Conservation (phyloP, 805 yeast genomes). For the Yarrowia keelungensis region DNA sequence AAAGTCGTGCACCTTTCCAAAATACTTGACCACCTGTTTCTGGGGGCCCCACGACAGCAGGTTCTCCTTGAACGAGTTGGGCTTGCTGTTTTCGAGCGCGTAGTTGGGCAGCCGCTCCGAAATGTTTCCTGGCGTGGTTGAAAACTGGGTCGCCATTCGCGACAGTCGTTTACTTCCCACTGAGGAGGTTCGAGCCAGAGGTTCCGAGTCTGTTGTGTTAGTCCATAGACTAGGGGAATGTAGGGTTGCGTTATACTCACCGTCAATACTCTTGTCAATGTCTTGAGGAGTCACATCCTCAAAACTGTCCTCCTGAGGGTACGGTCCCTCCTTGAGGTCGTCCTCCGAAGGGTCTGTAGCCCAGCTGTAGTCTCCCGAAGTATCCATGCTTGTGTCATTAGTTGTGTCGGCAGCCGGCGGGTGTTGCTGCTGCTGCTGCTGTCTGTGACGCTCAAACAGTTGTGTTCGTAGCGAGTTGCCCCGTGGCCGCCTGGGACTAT, state of each 20-base stretch:
- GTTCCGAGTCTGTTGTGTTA: constrained; percentile 23
- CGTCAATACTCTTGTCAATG: constrained; percentile 29
- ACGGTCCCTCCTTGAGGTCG: constrained; percentile 28
- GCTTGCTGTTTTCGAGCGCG: constrained; percentile 34
- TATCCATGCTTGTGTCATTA: constrained; percentile 7
- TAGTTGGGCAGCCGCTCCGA: constrained; percentile 35
- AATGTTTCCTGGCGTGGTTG: constrained; percentile 33
- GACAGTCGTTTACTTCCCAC: constrained; percentile 31
- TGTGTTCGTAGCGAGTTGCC: constrained; percentile 38
- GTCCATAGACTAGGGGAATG: not conserved
- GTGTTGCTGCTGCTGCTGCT: constrained; percentile 31
- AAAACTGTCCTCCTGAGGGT: constrained; percentile 14
- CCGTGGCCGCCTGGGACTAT: constrained; percentile 30
- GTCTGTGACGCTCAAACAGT: constrained; percentile 34
- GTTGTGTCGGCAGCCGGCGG: not conserved
- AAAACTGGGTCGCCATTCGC: constrained; percentile 33
- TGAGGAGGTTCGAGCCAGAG: constrained; percentile 14
- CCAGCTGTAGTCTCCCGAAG: constrained; percentile 25
- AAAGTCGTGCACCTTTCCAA: constrained; percentile 43
- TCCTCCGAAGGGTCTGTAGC: constrained; percentile 24
- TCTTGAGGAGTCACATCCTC: constrained; percentile 30
- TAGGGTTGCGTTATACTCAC: constrained; percentile 4
- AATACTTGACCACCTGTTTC: constrained; percentile 1
- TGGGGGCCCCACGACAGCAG: constrained; percentile 31
- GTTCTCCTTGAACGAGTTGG: constrained; percentile 26